Evolutionary conservation across 192 early-diverging fungal species (phyloP), one percentile per base, ranked within the genome.

Genomic region (Chytriomyces hyalinus): DNA sequence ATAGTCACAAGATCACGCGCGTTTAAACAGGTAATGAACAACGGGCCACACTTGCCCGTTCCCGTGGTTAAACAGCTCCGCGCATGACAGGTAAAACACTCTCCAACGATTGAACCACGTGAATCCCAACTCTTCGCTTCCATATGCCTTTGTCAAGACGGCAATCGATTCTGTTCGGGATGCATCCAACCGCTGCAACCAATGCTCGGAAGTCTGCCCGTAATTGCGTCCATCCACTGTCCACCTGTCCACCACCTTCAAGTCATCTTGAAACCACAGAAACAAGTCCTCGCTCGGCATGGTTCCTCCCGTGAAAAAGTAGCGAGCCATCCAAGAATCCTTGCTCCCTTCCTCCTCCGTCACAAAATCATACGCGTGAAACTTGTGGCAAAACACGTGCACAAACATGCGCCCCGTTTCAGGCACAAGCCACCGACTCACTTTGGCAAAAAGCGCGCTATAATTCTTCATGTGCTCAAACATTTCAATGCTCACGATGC

Each of bases 381-480:
- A 22, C 46, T 71, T 67, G 79, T 92, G 91, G 47, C 71, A 75
- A 77, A 92, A 91, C 59, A 90, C 83, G 79, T 92, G 90, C 50
- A 90, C 81, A 82, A 92, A 92, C 46, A 91, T 68, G 3, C 82
- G 79, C n/a, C 90, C 90, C 17, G 84, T 82, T 8, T 80, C 82
- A 2, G 88, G 83, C 22, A 76, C 77, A 44, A 92, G 78, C 90
- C 90, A 92, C 2, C 62, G 69, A 11, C 85, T 85, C 46, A 92
- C 75, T 71, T 91, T 90, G 20, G 26, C 13, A 65, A 91, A 84
- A 17, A 91, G 80, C 48, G 65, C 49, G 45, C 79, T 76, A 73
- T 90, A 91, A 78, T 91, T 88, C 67, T 91, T 91, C 89, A 90
- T 91, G 75, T 90, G 88, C 74, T 90, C 36, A 64, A 89, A 89